Percentiles rank a stretch among this genome's conserved stretches.
Conservation (phyloP, 331 rosid genomes). For the Telfairia occidentalis region DNA sequence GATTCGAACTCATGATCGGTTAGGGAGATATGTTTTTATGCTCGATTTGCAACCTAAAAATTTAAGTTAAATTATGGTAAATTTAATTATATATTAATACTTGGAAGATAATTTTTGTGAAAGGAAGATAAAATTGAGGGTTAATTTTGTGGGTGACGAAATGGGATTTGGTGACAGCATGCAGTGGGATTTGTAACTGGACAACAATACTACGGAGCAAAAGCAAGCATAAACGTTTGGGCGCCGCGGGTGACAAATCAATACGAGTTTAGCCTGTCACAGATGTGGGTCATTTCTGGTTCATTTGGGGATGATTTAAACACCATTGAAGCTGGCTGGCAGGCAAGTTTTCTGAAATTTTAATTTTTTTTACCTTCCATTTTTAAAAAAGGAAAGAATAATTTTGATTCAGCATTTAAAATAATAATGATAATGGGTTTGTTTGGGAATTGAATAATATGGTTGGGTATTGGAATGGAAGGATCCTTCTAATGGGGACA, state of each 20-base stretch:
- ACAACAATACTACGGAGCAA: constrained; percentile 77
- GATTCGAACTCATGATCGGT: no score
- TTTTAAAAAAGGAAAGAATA: no score
- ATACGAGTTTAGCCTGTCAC: constrained; percentile 86
- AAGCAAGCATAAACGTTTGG: constrained; percentile 92
- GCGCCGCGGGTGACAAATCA: constrained; percentile 64
- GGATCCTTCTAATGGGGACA: constrained; percentile 1
- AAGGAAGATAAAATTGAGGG: no score
- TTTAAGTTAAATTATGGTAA: no score
- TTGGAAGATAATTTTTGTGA: no score
- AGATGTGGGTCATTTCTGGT: constrained; percentile 95
- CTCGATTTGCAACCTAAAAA: no score
- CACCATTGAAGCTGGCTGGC: constrained; percentile 99
- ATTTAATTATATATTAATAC: no score
- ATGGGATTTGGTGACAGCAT: constrained; percentile 56
- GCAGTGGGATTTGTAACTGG: constrained; percentile 95
- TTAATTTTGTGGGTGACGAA: no score
- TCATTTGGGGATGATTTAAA: constrained; percentile 88
- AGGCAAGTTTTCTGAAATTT: constrained; percentile 31
- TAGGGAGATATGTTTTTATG: no score
- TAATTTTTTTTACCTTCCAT: background rate
- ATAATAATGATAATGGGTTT: background rate
- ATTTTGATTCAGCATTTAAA: no score
- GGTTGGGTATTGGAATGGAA: background rate
- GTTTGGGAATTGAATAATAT: constrained; percentile 8